These are phyloP conservation scores for Apium graveolens DNA, from an alignment of 129 eudicot genomes.

Conservation along the genomic window DNA sequence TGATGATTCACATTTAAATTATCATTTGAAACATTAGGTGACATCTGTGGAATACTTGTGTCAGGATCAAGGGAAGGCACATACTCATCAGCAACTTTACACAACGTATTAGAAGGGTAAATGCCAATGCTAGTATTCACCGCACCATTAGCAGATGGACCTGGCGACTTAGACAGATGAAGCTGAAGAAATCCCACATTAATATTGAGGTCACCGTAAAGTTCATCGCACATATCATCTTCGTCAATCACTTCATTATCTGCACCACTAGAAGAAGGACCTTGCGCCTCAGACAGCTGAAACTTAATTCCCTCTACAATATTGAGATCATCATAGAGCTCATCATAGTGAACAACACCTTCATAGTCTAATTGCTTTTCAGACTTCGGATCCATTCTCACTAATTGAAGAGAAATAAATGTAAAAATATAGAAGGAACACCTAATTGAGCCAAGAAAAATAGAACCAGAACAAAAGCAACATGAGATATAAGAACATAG, in stretches of 20 bases:
- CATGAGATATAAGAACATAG: too few species aligned
- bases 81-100: slow-evolving; percentile 27
- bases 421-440: background rate
- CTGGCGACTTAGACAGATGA: slow-evolving; percentile 46
- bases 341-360: slow-evolving; percentile 85
- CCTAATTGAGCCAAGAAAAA: background rate
- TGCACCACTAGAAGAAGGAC: slow-evolving; percentile 34
- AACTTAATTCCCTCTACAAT: slow-evolving; percentile 66
- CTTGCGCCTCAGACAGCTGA: slow-evolving; percentile 31
- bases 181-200: slow-evolving; percentile 68
- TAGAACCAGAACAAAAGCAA: background rate
- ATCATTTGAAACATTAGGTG: slow-evolving; percentile 31
- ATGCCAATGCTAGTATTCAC: slow-evolving; percentile 17
- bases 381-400: slow-evolving; percentile 43
- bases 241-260: slow-evolving; percentile 50
- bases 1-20: slow-evolving; percentile 24
- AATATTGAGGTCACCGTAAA: slow-evolving; percentile 79
- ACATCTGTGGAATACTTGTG: slow-evolving; percentile 39
- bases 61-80: slow-evolving; percentile 30
- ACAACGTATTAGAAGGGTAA: slow-evolving; percentile 20
- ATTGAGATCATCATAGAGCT: slow-evolving; percentile 80
- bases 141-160: slow-evolving; percentile 35
- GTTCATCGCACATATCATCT: slow-evolving; percentile 86
- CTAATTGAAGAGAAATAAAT: slow-evolving; percentile 14
- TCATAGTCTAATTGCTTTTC: slow-evolving; percentile 76